These are phyloP conservation scores for Pestalotiopsis sp. DNA, from an alignment of 2,329 filamentous ascomycete species.

Conservation along the genomic window DNA sequence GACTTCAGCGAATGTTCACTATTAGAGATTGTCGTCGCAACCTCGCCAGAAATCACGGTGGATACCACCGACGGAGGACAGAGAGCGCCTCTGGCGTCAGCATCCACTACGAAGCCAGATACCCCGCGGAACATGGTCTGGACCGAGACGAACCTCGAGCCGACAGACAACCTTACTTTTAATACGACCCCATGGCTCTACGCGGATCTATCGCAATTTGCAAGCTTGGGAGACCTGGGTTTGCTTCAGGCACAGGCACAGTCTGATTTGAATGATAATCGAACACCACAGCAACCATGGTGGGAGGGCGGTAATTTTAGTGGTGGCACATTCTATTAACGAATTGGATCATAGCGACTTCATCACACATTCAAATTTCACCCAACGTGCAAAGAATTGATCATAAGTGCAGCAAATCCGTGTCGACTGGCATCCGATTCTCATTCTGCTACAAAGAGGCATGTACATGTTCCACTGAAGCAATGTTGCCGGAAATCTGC, in stretches of 20 bases:
- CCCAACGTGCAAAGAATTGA: too few species aligned
- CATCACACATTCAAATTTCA: too few species aligned
- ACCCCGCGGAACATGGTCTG: conserved; percentile 24
- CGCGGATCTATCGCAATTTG: conserved; percentile 41
- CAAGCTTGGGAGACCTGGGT: conserved; percentile 37
- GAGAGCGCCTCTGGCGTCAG: conserved; percentile 43
- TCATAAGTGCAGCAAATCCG: too few species aligned
- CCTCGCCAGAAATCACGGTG: conserved; percentile 51
- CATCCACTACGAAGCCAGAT: conserved; percentile 21
- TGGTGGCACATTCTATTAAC: conserved; percentile 40
- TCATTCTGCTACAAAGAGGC: too few species aligned
- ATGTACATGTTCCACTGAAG: too few species aligned
- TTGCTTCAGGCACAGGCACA: conserved; percentile 30
- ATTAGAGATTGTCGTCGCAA: conserved; percentile 52
- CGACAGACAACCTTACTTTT: conserved; percentile 38
- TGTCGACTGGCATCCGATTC: too few species aligned
- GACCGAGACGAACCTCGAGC: conserved; percentile 33
- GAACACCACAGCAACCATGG: conserved; percentile 27
- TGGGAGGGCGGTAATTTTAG: conserved; percentile 42
- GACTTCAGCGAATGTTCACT: conserved; percentile 37
- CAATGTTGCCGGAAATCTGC: too few species aligned
- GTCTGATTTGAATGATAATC: conserved; percentile 20
- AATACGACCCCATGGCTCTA: conserved; percentile 46
- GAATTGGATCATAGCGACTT: too few species aligned
- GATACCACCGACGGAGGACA: conserved; percentile 54